phyloP scores from a whole-genome alignment of 805 yeast species.

The Candida multigemmis region DNA sequence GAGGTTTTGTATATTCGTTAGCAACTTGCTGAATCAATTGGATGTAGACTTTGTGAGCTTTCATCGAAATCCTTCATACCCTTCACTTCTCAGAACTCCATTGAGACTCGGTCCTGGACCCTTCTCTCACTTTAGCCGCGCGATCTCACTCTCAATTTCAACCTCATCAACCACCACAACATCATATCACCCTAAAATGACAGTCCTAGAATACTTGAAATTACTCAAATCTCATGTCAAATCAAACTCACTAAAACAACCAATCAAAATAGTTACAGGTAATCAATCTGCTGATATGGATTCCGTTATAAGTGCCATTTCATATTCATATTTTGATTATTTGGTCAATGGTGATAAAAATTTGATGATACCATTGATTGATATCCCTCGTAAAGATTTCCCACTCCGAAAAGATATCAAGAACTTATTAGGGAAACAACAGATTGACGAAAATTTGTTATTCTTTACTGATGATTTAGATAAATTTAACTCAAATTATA shows the following conservation, averaged over 20 bases:
- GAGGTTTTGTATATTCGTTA: no score
- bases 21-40: no score
- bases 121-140: no score
- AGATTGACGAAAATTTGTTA: slow-evolving; percentile 40
- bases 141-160: neutral
- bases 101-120: no score
- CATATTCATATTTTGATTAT: slow-evolving; percentile 55
- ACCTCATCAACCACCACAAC: neutral
- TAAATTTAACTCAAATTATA: slow-evolving; percentile 5
- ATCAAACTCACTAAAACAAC: slow-evolving; percentile 5
- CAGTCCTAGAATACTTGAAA: slow-evolving; percentile 15
- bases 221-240: slow-evolving; percentile 9
- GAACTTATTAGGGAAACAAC: slow-evolving; percentile 37
- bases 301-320: slow-evolving; percentile 69
- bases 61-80: no score
- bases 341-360: slow-evolving; percentile 17
- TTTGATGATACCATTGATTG: slow-evolving; percentile 59
- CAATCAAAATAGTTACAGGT: slow-evolving; percentile 51
- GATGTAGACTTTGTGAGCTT: no score
- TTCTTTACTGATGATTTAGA: slow-evolving; percentile 62
- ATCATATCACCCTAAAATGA: no score
- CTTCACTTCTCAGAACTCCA: no score
- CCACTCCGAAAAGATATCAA: slow-evolving; percentile 63
- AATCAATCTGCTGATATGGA: slow-evolving; percentile 87
- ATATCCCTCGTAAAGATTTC: slow-evolving; percentile 62